Conservation (phyloP, 495 filamentous ascomycete genomes). For the Aspergillus biplanus region DNA sequence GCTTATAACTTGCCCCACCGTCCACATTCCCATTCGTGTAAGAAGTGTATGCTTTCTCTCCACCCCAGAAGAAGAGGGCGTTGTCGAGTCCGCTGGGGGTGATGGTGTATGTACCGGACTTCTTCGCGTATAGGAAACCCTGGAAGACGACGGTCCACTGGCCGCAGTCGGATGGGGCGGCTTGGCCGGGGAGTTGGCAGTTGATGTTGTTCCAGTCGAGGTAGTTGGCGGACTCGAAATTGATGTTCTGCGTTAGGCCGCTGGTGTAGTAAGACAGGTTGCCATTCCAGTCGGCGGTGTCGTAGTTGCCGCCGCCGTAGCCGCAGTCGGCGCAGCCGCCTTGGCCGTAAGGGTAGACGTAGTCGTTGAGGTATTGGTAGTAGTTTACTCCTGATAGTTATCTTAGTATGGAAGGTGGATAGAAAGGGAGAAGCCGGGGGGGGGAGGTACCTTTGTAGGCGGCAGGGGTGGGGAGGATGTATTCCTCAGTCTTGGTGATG, state of each 20-base stretch:
- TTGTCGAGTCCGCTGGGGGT: constrained; percentile 4
- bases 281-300: constrained; percentile 12
- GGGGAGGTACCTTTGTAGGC: not conserved
- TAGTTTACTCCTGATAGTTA: constrained; percentile 11
- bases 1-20: constrained; percentile 2
- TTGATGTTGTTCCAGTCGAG: not conserved
- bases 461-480: not conserved
- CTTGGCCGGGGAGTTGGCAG: constrained; percentile 17
- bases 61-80: constrained; percentile 13
- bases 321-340: constrained; percentile 4
- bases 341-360: constrained; percentile 12
- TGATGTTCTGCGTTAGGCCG: constrained; percentile 10
- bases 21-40: constrained; percentile 8
- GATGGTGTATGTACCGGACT: not conserved
- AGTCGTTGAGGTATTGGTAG: constrained; percentile 21
- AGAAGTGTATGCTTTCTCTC: not conserved
- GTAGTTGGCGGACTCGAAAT: constrained; percentile 9
- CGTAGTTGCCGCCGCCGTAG: constrained; percentile 16
- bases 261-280: constrained; percentile 11
- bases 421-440: not conserved
- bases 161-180: not conserved
- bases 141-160: constrained; percentile 19
- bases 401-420: not conserved
- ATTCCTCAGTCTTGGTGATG: not conserved
- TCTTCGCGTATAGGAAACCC: constrained; percentile 5